Percentiles rank a stretch among this genome's conserved stretches.
Conservation (phyloP, 2,329 filamentous ascomycete species). For the Mariannaea sp. region DNA sequence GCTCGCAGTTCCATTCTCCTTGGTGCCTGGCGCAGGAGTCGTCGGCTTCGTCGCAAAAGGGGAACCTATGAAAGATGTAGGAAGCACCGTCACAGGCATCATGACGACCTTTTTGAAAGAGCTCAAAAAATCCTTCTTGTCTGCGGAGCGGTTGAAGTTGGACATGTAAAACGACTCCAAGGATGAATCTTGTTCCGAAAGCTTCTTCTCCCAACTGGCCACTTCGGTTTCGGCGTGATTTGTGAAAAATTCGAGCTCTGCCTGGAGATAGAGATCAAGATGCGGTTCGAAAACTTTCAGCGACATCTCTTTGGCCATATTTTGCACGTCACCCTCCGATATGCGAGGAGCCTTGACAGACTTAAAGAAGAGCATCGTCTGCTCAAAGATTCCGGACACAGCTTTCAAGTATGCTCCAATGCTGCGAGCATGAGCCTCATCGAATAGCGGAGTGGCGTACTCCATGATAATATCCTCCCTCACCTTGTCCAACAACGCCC, state of each 20-base stretch:
- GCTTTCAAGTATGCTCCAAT: slow-evolving; percentile 81
- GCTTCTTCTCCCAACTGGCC: slow-evolving; percentile 84
- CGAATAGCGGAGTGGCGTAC: slow-evolving; percentile 83
- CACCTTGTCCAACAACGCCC: slow-evolving; percentile 79
- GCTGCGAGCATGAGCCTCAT: slow-evolving; percentile 80
- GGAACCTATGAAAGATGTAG: slow-evolving; percentile 66
- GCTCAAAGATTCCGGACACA: slow-evolving; percentile 85
- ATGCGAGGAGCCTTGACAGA: slow-evolving; percentile 70
- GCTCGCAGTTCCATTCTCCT: slow-evolving; percentile 35
- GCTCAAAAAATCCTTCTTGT: slow-evolving; percentile 93
- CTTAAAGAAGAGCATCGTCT: slow-evolving; percentile 77
- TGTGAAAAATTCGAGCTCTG: slow-evolving; percentile 87
- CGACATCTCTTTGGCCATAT: slow-evolving; percentile 70
- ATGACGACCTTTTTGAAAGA: slow-evolving; percentile 99
- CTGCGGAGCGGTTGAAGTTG: slow-evolving; percentile 90
- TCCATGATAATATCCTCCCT: slow-evolving; percentile 84
- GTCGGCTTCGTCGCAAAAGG: slow-evolving; percentile 57
- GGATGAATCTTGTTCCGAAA: slow-evolving; percentile 87
- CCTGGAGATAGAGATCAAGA: slow-evolving; percentile 88
- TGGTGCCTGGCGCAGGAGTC: slow-evolving; percentile 18
- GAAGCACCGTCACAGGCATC: slow-evolving; percentile 94
- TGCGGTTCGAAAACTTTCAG: slow-evolving; percentile 85
- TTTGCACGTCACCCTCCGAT: slow-evolving; percentile 63
- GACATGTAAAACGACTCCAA: slow-evolving; percentile 96
- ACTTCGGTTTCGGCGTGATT: slow-evolving; percentile 78